Percentiles rank a stretch among this genome's conserved stretches.
These are phyloP conservation scores for Salix udensis DNA, from an alignment of 345 rosid genomes.

Conservation along the genomic window DNA sequence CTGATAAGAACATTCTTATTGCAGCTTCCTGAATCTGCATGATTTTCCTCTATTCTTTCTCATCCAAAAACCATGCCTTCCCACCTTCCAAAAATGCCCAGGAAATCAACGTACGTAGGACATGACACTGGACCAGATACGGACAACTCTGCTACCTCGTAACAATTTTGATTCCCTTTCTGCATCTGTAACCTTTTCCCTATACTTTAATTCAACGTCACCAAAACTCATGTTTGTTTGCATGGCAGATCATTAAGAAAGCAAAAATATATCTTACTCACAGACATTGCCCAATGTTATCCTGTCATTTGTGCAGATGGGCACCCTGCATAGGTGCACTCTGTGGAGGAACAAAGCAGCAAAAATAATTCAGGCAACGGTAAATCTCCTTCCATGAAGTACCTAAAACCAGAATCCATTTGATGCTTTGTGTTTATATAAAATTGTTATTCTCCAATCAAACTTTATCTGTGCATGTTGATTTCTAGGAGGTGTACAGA, in stretches of 20 bases:
- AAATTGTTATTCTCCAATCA: not conserved
- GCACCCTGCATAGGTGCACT: not conserved
- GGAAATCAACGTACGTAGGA: too few species aligned
- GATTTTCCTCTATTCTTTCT: too few species aligned
- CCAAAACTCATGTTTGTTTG: not conserved
- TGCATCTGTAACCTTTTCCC: not conserved
- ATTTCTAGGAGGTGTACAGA: constrained; percentile 4
- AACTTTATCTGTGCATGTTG: constrained; percentile 4
- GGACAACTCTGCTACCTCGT: too few species aligned
- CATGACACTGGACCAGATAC: too few species aligned
- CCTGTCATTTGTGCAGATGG: not conserved
- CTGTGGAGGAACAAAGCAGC: not conserved
- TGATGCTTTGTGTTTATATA: not conserved
- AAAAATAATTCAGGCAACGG: not conserved
- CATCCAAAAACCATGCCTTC: too few species aligned
- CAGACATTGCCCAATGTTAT: too few species aligned
- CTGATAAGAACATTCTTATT: too few species aligned
- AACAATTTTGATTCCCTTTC: too few species aligned
- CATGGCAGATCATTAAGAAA: not conserved
- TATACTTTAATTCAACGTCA: not conserved
- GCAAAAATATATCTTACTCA: not conserved
- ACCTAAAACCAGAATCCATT: not conserved
- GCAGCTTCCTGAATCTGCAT: too few species aligned
- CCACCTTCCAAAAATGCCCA: too few species aligned
- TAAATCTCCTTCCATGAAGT: not conserved